Evolutionary conservation across 495 filamentous ascomycete genomes (phyloP).

Genomic region (Aspergillus avenaceus): DNA sequence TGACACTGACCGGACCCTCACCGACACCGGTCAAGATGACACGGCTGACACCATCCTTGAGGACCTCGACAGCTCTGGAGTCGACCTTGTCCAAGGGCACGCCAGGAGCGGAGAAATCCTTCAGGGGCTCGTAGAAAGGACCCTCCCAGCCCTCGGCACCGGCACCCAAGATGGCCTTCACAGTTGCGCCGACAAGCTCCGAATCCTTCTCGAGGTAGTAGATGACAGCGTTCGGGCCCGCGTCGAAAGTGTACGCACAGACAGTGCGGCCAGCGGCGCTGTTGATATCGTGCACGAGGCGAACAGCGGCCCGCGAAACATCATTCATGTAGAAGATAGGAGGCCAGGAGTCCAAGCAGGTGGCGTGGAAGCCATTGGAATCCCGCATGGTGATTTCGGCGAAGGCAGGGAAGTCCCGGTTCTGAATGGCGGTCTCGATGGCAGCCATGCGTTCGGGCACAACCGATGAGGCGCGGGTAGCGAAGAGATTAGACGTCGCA

Average conservation of each 20-base stretch:
- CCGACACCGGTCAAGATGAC: constrained; percentile 91
- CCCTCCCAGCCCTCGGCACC: constrained; percentile 61
- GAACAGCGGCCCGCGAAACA: constrained; percentile 75
- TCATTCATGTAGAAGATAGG: constrained; percentile 99
- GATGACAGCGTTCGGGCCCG: constrained; percentile 92
- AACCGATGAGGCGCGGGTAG: constrained; percentile 61
- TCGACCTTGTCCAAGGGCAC: constrained; percentile 52
- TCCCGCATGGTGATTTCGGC: constrained; percentile 91
- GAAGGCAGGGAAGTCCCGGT: constrained; percentile 80
- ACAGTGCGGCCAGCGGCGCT: constrained; percentile 63
- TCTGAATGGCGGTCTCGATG: constrained; percentile 77
- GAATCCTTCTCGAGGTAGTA: constrained; percentile 84
- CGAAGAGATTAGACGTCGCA: constrained; percentile 77
- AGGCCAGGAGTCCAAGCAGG: constrained; percentile 88
- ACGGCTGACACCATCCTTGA: constrained; percentile 77
- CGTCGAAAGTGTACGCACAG: constrained; percentile 96
- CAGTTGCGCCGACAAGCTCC: constrained; percentile 63
- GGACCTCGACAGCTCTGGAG: constrained; percentile 45
- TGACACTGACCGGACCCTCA: constrained; percentile 75
- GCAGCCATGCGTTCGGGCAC: constrained; percentile 81
- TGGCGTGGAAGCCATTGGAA: constrained; percentile 94
- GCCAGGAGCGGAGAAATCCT: constrained; percentile 43
- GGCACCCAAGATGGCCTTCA: constrained; percentile 49
- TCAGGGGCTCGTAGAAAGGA: constrained; percentile 41
- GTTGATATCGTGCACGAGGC: constrained; percentile 87